Evolutionary conservation across 306 rosid genomes (phyloP).

Genomic region (Corylus heterophylla): DNA sequence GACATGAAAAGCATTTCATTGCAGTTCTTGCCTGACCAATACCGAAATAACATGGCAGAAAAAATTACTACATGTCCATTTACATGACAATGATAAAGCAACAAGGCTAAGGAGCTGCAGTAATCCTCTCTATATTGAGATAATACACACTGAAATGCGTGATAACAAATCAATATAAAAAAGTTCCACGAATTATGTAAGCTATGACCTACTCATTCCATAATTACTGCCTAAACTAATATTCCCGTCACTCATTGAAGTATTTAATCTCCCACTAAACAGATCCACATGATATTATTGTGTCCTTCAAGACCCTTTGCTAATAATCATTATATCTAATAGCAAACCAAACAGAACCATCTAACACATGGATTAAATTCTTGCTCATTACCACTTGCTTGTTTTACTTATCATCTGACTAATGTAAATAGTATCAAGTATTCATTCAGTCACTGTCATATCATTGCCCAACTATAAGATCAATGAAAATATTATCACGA

Average conservation of each 20-base stretch:
- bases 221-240: not conserved
- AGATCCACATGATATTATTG: not conserved
- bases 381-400: not conserved
- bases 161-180: not conserved
- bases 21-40: constrained; percentile 68
- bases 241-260: not conserved
- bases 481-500: not conserved
- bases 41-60: constrained; percentile 19
- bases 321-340: constrained; percentile 2
- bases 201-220: not conserved
- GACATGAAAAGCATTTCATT: constrained; percentile 71
- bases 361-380: not conserved
- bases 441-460: not conserved
- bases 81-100: not conserved
- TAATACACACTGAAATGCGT: not conserved
- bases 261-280: not conserved
- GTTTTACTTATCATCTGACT: not conserved
- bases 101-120: not conserved
- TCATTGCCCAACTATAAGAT: not conserved
- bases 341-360: constrained; percentile 1
- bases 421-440: not conserved
- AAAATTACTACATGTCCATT: not conserved
- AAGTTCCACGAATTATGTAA: not conserved
- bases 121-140: not conserved
- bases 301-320: not conserved